These are phyloP conservation scores for Cicer arietinum DNA, from an alignment of 306 rosid species.

Conservation along the genomic window DNA sequence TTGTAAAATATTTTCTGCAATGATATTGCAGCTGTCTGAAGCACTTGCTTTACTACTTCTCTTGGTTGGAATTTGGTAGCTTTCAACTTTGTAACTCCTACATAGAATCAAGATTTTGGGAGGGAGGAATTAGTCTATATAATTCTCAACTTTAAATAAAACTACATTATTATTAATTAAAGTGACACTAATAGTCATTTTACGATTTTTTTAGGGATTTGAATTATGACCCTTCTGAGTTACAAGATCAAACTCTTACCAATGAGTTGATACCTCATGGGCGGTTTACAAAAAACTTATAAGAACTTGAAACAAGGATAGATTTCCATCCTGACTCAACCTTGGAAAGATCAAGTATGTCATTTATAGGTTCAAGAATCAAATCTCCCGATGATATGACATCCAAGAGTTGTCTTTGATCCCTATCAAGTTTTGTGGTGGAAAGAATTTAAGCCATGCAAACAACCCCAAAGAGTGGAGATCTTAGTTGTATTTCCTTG, in stretches of 20 bases:
- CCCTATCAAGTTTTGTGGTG: conserved; percentile 78
- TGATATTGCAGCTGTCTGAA: conserved; percentile 96
- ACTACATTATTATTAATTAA: no score
- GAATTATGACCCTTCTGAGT: no score
- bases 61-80: conserved; percentile 89
- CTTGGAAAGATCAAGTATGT: conserved; percentile 96
- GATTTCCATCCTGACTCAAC: conserved; percentile 82
- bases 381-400: conserved; percentile 95
- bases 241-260: background rate
- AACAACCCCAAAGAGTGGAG: conserved; percentile 90
- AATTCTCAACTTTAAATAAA: background rate
- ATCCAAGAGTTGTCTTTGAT: conserved; percentile 78
- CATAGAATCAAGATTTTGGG: background rate
- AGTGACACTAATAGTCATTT: no score
- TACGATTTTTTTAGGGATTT: no score
- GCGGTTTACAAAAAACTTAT: no score
- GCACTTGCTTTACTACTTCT: conserved; percentile 91
- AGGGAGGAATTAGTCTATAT: conserved; percentile 12
- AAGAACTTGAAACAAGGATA: conserved; percentile 7
- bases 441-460: conserved; percentile 95
- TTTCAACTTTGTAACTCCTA: conserved; percentile 94
- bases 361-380: conserved; percentile 93
- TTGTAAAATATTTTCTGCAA: conserved; percentile 60
- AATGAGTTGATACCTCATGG: no score
- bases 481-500: conserved; percentile 86